Evolutionary conservation across 2,329 filamentous ascomycete genomes (phyloP).

Genomic region (Salinomyces thailandicus): DNA sequence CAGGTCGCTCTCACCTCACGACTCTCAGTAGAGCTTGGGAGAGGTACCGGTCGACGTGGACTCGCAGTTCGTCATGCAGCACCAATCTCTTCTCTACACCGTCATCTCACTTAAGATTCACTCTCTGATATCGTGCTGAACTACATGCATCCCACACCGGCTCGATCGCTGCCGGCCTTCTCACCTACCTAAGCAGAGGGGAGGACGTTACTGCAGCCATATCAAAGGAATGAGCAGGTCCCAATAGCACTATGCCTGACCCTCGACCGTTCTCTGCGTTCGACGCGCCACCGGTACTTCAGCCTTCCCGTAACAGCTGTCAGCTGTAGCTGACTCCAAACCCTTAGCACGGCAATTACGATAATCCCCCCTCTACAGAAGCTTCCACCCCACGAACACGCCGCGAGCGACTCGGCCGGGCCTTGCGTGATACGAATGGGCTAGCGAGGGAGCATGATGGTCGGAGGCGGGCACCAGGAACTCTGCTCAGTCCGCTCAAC

Average conservation of each 20-base stretch:
- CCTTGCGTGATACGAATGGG: slow-evolving; percentile 26
- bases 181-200: too few relatives aligned
- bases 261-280: slow-evolving; percentile 3
- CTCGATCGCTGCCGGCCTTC: too few relatives aligned
- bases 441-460: slow-evolving; percentile 13
- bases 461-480: slow-evolving; percentile 2
- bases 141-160: too few relatives aligned
- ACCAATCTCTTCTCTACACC: too few relatives aligned
- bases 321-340: not conserved
- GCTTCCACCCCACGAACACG: slow-evolving; percentile 21
- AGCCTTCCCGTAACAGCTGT: not conserved
- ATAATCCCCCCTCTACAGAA: slow-evolving; percentile 32
- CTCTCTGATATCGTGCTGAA: too few relatives aligned
- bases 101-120: too few relatives aligned
- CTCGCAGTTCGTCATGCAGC: too few relatives aligned
- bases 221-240: too few relatives aligned
- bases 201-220: too few relatives aligned
- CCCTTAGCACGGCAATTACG: slow-evolving; percentile 28
- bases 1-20: too few relatives aligned
- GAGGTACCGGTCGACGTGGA: too few relatives aligned
- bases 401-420: slow-evolving; percentile 24
- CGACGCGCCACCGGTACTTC: not conserved
- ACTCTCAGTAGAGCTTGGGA: too few relatives aligned
- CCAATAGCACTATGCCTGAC: slow-evolving; percentile 8
- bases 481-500: slow-evolving; percentile 6